These are phyloP conservation scores for Apiospora hydei DNA, from an alignment of 2,329 filamentous ascomycete genomes.

Conservation along the genomic window DNA sequence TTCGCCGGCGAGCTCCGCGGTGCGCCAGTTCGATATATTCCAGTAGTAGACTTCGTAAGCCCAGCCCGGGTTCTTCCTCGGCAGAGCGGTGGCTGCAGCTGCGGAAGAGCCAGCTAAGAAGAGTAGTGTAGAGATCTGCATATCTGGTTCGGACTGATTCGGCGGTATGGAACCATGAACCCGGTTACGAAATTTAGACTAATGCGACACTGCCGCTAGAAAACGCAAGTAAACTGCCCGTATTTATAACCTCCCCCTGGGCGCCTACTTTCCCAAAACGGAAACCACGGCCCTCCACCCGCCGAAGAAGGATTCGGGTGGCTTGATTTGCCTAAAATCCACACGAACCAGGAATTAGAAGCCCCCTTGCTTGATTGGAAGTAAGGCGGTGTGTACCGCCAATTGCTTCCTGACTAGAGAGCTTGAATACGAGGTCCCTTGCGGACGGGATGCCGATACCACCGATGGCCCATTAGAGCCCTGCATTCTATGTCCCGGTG, in stretches of 20 bases:
- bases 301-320: background rate
- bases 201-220: background rate
- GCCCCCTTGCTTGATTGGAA: background rate
- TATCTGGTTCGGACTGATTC: background rate
- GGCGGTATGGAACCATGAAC: background rate
- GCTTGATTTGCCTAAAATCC: background rate
- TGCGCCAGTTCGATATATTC: background rate
- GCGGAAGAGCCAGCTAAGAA: too few species aligned
- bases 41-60: conserved; percentile 3
- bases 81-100: background rate
- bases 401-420: background rate
- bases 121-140: background rate
- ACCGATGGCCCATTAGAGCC: too few species aligned
- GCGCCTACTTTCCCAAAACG: background rate
- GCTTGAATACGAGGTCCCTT: background rate
- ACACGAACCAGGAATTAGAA: background rate
- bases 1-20: background rate
- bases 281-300: background rate
- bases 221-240: background rate
- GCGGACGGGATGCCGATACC: background rate
- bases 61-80: background rate
- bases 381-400: background rate
- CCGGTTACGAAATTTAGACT: too few species aligned
- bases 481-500: background rate
- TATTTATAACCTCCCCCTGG: background rate